phyloP scores from a whole-genome alignment of 768 basidiomycete genomes.

The Lanmaoa rubissima region DNA sequence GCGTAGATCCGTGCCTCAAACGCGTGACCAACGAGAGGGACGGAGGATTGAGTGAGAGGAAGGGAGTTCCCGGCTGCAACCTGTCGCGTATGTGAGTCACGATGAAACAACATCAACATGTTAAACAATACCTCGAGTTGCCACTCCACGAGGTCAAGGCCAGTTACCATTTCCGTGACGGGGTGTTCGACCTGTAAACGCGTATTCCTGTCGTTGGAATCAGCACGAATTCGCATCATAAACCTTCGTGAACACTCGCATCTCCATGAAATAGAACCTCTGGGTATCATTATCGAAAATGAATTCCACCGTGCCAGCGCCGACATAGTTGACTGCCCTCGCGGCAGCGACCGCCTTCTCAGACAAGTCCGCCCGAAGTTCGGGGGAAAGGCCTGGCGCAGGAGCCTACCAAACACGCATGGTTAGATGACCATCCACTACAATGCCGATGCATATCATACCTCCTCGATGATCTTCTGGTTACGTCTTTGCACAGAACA shows the following conservation, averaged over 20 bases:
- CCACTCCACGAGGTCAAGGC: slow-evolving; percentile 93
- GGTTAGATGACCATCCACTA: not conserved
- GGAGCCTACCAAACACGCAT: slow-evolving; percentile 59
- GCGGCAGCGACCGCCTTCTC: slow-evolving; percentile 92
- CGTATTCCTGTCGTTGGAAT: slow-evolving; percentile 59
- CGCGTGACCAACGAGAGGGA: slow-evolving; percentile 88
- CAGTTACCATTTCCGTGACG: slow-evolving; percentile 94
- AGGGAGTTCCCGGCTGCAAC: slow-evolving; percentile 88
- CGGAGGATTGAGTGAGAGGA: slow-evolving; percentile 69
- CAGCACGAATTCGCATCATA: not conserved
- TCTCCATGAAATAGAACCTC: slow-evolving; percentile 95
- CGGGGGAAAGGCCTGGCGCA: slow-evolving; percentile 80
- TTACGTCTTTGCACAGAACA: slow-evolving; percentile 90
- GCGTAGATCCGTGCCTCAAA: slow-evolving; percentile 97
- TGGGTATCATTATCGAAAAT: slow-evolving; percentile 91
- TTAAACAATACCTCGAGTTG: slow-evolving; percentile 65
- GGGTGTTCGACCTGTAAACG: slow-evolving; percentile 88
- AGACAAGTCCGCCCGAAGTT: slow-evolving; percentile 77
- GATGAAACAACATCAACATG: not conserved
- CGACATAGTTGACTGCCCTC: slow-evolving; percentile 85
- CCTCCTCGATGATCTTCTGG: slow-evolving; percentile 95
- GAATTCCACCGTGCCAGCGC: slow-evolving; percentile 94
- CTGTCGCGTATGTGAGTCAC: slow-evolving; percentile 32
- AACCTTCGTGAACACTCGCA: slow-evolving; percentile 44
- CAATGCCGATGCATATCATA: slow-evolving; percentile 20